Evolutionary conservation across 352 stramenopile genomes (phyloP), one percentile per base, ranked within the genome.

Genomic region (Phytophthora pistaciae): DNA sequence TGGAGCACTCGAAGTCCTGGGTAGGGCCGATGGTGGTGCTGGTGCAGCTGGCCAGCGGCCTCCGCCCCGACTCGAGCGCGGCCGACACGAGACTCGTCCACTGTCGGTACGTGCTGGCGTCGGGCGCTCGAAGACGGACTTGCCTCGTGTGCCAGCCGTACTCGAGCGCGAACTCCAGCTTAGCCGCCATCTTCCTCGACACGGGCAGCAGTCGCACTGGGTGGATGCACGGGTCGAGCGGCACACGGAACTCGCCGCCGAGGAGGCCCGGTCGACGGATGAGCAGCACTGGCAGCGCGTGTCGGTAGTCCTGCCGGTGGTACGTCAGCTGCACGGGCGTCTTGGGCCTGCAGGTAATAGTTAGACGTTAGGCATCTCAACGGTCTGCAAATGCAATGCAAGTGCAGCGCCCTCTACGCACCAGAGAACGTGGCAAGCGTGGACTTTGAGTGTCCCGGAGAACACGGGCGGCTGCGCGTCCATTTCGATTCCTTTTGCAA

Each of bases 191-290:
- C 13, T 33, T 68, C 29, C 44, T 63, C 10, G 69, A 56, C 7
- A 52, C 21, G 46, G 65, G 65, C 18, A 80, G 29, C 0, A 78
- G 27, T 42, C 64, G 69, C 6, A 78, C 70, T 8, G 74, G 74
- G 56, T 80, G 74, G 52, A 80, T 62, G 33, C 74, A 80, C 9
- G 65, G 74, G 50, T 80, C 74, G 13, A 80, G 69, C n/a, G 69
- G 74, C 20, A 80, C 59, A 33, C 57, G 58, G 23, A 75, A 72
- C 36, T 78, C 70, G 13, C 74, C 65, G 0, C 74, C 74, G 14
- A 78, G 36, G 23, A 70, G 16, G 1, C 52, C 44, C 16, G 74
- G n/a, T 8, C 65, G 74, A 54, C 69, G 74, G 31, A 80, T 50
- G 4, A 80, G 54, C 33, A 80, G 57, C 25, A 80, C 70, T 0